Evolutionary conservation across 176 grass and related monocot genomes (phyloP), one percentile per base, ranked within the genome.

Genomic region (Aegilops bicornis): DNA sequence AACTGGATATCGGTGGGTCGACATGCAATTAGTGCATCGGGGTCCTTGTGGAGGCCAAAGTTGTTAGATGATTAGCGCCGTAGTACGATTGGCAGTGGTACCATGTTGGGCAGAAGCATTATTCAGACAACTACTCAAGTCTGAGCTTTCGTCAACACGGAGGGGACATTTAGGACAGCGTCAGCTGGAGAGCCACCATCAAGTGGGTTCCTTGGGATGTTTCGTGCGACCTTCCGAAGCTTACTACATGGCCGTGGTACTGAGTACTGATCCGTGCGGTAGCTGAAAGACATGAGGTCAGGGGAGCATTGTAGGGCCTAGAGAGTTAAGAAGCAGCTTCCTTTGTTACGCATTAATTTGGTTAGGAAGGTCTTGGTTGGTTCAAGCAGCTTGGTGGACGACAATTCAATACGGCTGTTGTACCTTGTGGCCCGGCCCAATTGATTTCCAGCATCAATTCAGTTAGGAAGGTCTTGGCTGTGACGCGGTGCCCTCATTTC

Each of bases 331-430:
- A 54, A 82, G 68, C 42, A 78, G 42, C 84, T 40, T 83, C 73
- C 73, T 86, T 72, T 82, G 84, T 78, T 52, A 77, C 56, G 42
- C 79, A 78, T 83, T 23, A 82, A 47, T 86, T 75, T 13, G 61
- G 61, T 85, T 89, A 62, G 82, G 69, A 89, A 74, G 60, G 61
- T 30, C 14, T 58, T 63, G 61, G 36, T 70, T 47, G 61, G 77
- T 48, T 60, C 61, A 59, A 81, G 9, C 13, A 76, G 81, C 45
- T 89, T 85, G 61, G 47, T 81, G 27, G n/a, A 36, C 32, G n/a
- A 36, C 32, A 58, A 58, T 58, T 23, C 29, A 67, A 31, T 79
- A 67, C 54, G 14, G 2, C 32, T 65, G 72, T 31, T 65, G 50
- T 82, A 82, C 6, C 31, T 58, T 79, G 40, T 79, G 52, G 84